Evolutionary conservation across 1,284 basidiomycete genomes (phyloP).

Genomic region (Ustilago hordei): DNA sequence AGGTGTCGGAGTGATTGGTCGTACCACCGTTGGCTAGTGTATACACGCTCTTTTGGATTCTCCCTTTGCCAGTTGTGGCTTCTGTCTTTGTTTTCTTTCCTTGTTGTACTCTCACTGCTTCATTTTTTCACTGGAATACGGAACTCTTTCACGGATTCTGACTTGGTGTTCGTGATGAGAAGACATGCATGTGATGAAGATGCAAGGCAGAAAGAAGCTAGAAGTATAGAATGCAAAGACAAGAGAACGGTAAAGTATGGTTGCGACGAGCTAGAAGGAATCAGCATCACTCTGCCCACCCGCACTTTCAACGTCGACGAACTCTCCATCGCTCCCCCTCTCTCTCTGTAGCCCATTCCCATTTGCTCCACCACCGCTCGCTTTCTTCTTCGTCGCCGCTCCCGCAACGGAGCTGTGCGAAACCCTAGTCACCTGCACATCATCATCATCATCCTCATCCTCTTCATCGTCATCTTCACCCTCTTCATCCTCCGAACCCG

Average conservation of each 20-base stretch:
- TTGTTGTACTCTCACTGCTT: conserved; percentile 7
- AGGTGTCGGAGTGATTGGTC: not conserved
- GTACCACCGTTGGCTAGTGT: not conserved
- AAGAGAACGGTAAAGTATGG: not conserved
- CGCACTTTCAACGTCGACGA: conserved; percentile 53
- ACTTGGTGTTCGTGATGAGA: not conserved
- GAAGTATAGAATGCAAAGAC: not conserved
- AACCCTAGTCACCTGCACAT: conserved; percentile 27
- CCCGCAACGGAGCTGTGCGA: not conserved
- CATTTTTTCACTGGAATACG: not conserved
- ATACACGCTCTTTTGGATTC: not conserved
- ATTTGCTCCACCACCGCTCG: not conserved
- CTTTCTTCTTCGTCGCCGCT: conserved; percentile 11
- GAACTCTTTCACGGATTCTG: not conserved
- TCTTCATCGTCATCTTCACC: conserved; percentile 26
- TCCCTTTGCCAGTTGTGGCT: not conserved
- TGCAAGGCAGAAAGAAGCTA: too few relatives aligned
- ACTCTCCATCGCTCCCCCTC: conserved; percentile 49
- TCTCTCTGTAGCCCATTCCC: conserved; percentile 33
- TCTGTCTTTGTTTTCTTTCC: conserved; percentile 1
- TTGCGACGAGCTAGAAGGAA: conserved; percentile 24
- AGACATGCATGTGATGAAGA: not conserved
- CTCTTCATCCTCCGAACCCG: conserved; percentile 34
- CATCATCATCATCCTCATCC: conserved; percentile 28
- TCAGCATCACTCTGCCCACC: conserved; percentile 50